phyloP scores from a whole-genome alignment of 768 basidiomycete species.

The Trametes cubensis region DNA sequence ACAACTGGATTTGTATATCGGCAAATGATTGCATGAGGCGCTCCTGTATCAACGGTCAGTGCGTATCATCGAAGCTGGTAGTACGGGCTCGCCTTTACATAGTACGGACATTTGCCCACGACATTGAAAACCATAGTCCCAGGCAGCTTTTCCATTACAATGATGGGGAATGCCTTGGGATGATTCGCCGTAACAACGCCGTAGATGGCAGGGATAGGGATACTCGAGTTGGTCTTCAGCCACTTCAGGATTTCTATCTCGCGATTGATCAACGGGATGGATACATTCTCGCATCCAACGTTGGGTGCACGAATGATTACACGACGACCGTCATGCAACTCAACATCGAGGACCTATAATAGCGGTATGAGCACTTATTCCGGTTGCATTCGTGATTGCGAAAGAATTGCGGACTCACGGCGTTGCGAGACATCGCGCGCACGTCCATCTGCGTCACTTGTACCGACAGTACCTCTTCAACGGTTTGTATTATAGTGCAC shows the following conservation, averaged over 20 bases:
- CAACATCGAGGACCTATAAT: not conserved
- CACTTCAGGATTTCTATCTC: conserved; percentile 13
- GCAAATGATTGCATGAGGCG: conserved; percentile 6
- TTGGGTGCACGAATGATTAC: conserved; percentile 2
- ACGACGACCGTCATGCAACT: conserved; percentile 1
- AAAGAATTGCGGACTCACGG: not conserved
- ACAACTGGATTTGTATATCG: conserved; percentile 1
- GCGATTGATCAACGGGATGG: not conserved
- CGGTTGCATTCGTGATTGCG: not conserved
- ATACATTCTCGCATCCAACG: not conserved
- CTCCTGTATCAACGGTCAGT: conserved; percentile 6
- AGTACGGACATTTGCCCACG: not conserved
- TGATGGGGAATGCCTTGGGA: not conserved
- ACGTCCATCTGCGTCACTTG: not conserved
- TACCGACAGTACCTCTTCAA: not conserved
- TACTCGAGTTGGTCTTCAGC: not conserved
- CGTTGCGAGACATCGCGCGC: not conserved
- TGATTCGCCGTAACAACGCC: not conserved
- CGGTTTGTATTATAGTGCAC: not conserved
- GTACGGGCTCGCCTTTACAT: not conserved
- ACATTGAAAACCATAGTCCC: not conserved
- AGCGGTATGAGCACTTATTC: not conserved
- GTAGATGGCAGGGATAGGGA: conserved; percentile 1
- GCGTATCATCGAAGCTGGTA: too few species aligned
- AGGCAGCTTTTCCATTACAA: not conserved